A percentile compares a stretch with the other conserved stretches of the same genome.
These are phyloP conservation scores for Takakia lepidozioides DNA, from an alignment of 225 moss, liverwort and hornwort genomes.

Conservation along the genomic window DNA sequence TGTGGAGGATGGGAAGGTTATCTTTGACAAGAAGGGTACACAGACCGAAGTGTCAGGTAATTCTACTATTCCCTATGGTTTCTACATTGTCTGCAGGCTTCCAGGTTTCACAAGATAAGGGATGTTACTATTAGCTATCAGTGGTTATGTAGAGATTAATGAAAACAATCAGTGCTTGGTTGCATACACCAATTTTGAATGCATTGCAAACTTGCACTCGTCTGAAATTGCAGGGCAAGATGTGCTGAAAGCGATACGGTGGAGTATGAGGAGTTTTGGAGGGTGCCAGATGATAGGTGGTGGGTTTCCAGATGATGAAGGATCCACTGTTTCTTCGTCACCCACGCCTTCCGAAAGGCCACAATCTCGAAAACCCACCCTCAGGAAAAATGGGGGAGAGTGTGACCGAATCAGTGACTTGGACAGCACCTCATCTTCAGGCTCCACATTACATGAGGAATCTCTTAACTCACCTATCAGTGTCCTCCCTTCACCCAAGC, in stretches of 20 bases:
- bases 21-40: constrained; percentile 42
- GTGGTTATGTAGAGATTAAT: no score
- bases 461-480: constrained; percentile 20
- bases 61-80: no score
- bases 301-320: constrained; percentile 11
- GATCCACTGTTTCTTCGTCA: constrained; percentile 8
- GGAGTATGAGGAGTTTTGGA: constrained; percentile 32
- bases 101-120: no score
- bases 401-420: constrained; percentile 25
- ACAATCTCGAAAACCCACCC: no score
- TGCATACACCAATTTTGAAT: no score
- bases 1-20: constrained; percentile 37
- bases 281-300: constrained; percentile 18
- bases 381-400: no score
- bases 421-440: constrained; percentile 30
- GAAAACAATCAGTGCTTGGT: no score
- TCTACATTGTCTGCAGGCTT: no score
- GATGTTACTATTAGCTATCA: no score
- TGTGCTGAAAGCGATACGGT: constrained; percentile 21
- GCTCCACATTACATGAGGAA: constrained; percentile 27
- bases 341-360: constrained; percentile 12
- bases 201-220: no score
- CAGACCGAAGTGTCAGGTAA: constrained; percentile 33
- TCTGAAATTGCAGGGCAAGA: neutral
- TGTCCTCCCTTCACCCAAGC: constrained; percentile 26